A percentile compares a stretch with the other conserved stretches of the same genome.
Conservation (phyloP, 2,329 filamentous ascomycete genomes). For the Ophiostoma piceae region DNA sequence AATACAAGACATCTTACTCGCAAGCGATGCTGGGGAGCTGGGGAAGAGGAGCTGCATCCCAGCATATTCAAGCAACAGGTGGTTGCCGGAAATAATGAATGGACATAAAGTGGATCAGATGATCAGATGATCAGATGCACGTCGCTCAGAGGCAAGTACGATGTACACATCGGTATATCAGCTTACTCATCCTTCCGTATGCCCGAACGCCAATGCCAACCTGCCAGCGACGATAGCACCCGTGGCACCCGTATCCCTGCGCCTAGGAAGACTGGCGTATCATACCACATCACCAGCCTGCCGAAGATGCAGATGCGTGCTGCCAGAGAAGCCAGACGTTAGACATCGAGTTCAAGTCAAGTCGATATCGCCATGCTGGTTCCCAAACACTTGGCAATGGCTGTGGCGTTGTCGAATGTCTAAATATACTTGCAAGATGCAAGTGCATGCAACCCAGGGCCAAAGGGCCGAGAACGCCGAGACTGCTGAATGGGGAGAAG, state of each 20-base stretch:
- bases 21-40: constrained; percentile 5
- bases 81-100: neutral
- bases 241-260: neutral
- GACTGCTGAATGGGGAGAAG: neutral
- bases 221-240: neutral
- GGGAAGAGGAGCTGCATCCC: neutral
- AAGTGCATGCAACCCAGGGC: neutral
- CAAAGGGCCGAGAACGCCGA: constrained; percentile 10
- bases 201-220: neutral
- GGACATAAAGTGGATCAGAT: neutral
- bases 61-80: neutral
- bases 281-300: neutral
- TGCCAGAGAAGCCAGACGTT: neutral
- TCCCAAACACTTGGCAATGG: neutral
- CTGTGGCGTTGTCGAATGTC: neutral
- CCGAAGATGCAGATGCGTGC: neutral
- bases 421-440: neutral
- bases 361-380: neutral
- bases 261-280: neutral
- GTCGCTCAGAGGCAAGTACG: neutral
- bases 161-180: neutral
- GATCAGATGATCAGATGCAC: neutral
- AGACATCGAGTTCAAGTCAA: neutral
- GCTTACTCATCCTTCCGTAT: neutral
- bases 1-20: neutral